Conservation (phyloP, 2,329 filamentous ascomycete species). For the Hymenoscyphus infarciens region DNA sequence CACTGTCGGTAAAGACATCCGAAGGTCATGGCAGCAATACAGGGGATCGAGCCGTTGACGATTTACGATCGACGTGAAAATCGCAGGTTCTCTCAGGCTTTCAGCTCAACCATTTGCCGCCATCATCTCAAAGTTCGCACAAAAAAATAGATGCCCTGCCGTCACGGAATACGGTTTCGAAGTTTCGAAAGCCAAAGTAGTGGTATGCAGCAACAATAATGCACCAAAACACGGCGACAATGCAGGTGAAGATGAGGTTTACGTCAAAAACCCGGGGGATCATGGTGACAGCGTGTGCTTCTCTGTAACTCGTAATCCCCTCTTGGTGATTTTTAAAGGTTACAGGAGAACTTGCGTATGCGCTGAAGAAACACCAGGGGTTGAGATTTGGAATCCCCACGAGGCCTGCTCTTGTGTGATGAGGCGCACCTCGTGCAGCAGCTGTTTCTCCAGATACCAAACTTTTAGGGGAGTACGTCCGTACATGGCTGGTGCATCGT, state of each 20-base stretch:
- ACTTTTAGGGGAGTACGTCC: background rate
- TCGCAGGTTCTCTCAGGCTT: background rate
- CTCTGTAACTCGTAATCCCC: background rate
- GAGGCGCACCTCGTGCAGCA: background rate
- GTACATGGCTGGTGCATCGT: background rate
- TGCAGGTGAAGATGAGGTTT: constrained; percentile 3
- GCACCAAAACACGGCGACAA: background rate
- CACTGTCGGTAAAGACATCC: background rate
- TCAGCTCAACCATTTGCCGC: background rate
- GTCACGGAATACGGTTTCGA: constrained; percentile 6
- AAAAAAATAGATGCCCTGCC: background rate
- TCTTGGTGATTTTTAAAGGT: constrained; percentile 1
- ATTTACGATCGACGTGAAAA: background rate
- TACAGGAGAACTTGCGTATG: constrained; percentile 6
- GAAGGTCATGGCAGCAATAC: background rate
- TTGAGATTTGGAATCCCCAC: constrained; percentile 7
- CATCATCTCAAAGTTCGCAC: background rate
- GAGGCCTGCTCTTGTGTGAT: background rate
- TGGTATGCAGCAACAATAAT: background rate
- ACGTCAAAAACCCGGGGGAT: constrained; percentile 9
- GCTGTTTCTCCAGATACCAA: background rate
- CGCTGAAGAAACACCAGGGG: constrained; percentile 6
- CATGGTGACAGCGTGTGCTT: constrained; percentile 1
- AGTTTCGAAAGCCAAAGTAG: constrained; percentile 4
- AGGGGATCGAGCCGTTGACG: background rate